These are phyloP conservation scores for Taxawa tesnikishii DNA, from an alignment of 2,329 filamentous ascomycete species.

Conservation along the genomic window DNA sequence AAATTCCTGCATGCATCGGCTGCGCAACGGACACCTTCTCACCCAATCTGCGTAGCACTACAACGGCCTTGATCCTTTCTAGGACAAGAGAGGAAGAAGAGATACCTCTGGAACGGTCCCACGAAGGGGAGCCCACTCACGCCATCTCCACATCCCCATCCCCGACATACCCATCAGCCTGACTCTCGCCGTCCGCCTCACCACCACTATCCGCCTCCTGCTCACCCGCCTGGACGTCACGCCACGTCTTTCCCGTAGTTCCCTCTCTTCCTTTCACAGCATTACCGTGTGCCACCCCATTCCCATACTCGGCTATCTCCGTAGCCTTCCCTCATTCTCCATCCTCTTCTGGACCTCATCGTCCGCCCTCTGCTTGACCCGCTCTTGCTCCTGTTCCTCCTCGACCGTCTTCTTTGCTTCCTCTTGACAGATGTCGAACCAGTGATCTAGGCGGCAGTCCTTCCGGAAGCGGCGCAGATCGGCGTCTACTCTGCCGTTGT, in stretches of 20 bases:
- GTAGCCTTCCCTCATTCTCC: background rate
- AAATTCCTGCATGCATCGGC: no score
- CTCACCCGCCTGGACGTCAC: constrained; percentile 4
- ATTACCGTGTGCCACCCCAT: background rate
- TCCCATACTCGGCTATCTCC: background rate
- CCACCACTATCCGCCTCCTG: constrained; percentile 7
- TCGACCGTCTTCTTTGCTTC: constrained; percentile 25
- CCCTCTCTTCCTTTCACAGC: constrained; percentile 3
- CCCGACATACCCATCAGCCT: constrained; percentile 7
- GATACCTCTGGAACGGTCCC: no score
- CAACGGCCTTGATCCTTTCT: no score
- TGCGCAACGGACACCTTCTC: no score
- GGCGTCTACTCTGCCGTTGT: constrained; percentile 62
- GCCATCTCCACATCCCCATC: constrained; percentile 12
- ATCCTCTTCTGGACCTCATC: background rate
- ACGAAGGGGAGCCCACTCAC: no score
- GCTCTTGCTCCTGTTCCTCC: constrained; percentile 12
- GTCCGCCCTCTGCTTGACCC: constrained; percentile 6
- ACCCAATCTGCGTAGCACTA: no score
- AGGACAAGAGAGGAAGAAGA: no score
- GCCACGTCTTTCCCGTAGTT: background rate
- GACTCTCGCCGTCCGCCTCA: constrained; percentile 6
- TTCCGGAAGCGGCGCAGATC: constrained; percentile 52
- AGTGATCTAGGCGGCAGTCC: constrained; percentile 56
- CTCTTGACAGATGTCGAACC: constrained; percentile 39